Base-by-base conservation (phyloP, 2,329 filamentous ascomycete species). In the Diaporthe eres region DNA sequence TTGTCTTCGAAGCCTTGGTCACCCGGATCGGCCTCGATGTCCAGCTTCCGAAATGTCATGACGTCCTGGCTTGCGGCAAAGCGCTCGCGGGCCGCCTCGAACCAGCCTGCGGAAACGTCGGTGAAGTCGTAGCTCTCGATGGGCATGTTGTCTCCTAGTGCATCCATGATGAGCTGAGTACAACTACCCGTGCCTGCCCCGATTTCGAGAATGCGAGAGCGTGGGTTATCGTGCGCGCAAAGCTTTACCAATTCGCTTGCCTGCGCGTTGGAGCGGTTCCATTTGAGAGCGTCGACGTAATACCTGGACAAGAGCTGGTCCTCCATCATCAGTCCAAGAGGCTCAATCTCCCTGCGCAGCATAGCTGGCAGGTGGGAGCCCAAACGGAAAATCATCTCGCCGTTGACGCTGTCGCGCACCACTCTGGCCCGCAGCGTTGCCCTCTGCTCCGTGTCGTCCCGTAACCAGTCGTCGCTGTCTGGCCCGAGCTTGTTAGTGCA, bases 41-140 rank as follows among this genome's bases (percentile, higher is more conserved):
- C 28, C 4, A 72, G 8, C 3, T 13, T 49, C 4, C n/a, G 4
- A n/a, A 72, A 72, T 5, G 4, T 3, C 31, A 72, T 58, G 10
- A 19, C 22, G 57, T 6, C 22, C 19, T 19, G 25, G n/a, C 4
- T 80, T 9, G 81, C 78, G 4, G 61, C 77, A 61, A 25, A 72
- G 72, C 31, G 80, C 73, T n/a, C 19, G 61, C 79, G 76, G 2
- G 83, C 83, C 1, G 80, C 76, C 37, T 84, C 82, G 65, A 88
- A 86, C 79, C 85, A 85, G 25, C 81, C 82, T 3, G 81, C 72
- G 3, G 82, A 83, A 28, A 87, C 83, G 74, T 88, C 86, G 0
- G 87, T 88, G 78, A 82, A 88, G 4, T 83, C 84, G 77, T 87
- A 88, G 7, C n/a, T 17, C 19, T 75, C 55, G 13, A 76, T 15